Base-by-base conservation (phyloP, 2,329 filamentous ascomycete species). In the Hirsutella rhossiliensis region DNA sequence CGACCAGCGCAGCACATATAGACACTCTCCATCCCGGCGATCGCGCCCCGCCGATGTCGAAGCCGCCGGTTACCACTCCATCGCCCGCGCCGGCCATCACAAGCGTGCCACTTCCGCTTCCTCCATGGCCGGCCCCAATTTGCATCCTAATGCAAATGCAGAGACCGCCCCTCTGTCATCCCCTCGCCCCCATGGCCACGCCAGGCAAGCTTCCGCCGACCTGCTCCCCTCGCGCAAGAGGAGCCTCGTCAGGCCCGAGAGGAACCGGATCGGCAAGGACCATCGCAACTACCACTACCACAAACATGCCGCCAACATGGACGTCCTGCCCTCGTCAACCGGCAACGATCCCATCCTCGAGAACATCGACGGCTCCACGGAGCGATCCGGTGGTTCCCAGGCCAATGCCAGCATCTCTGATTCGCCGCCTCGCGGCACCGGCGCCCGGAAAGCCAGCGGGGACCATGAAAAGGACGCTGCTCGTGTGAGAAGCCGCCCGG, bases 251-350 rank as follows among this genome's bases (percentile, higher is more conserved):
- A 76, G 85, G 48, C 92, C 92, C 1, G 92, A 98, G 65, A 79
- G 92, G 52, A 84, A 84, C 56, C 79, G 84, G 53, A 87, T 94
- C 53, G 84, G 89, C 54, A 80, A 75, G 50, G 84, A 89, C 54
- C 88, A 97, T 60, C 88, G 89, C 13, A 94, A 97, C 62, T 98
- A 96, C 59, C 78, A 96, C 65, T 98, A 98, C 64, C 81, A 87
- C 53, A 85, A 94, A 61, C 89, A 95, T 76, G 88, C 94, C 11
- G 85, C 88, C 55, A 85, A 90, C 51, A 96, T 98, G 88, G 75
- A 82, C 44, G 84, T 88, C 5, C 72, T 87, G 51, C 92, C 94
- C 1, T 97, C 92, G 1, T 84, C 87, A 7, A 97, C 92, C 0
- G 92, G 92, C 48, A 85, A 94, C 54, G 89, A 97, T 55, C 87